Conservation (phyloP, 768 basidiomycete genomes). For the Cyathus striatus region DNA sequence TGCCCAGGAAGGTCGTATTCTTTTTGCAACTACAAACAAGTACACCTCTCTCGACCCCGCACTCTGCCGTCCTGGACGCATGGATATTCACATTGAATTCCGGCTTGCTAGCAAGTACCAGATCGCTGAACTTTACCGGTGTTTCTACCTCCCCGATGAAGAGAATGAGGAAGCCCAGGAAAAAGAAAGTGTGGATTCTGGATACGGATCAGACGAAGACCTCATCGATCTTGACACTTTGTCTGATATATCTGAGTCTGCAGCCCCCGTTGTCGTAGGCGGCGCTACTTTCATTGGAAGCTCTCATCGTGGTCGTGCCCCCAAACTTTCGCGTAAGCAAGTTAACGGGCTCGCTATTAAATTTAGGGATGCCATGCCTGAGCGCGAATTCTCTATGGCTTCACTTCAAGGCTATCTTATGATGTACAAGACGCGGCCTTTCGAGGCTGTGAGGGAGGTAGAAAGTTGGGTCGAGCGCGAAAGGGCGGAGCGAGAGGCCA, state of each 20-base stretch:
- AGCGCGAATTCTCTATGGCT: conserved; percentile 45
- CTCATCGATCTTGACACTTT: conserved; percentile 11
- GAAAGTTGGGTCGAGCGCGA: conserved; percentile 48
- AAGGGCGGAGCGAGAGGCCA: conserved; percentile 17
- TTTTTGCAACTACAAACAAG: conserved; percentile 74
- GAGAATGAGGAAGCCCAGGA: conserved; percentile 11
- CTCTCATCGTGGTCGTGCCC: conserved; percentile 29
- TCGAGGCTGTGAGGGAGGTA: conserved; percentile 44
- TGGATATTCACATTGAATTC: conserved; percentile 79
- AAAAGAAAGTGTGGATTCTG: conserved; percentile 12
- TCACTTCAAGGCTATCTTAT: conserved; percentile 59
- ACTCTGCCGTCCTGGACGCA: conserved; percentile 70
- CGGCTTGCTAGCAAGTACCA: conserved; percentile 69
- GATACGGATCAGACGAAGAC: conserved; percentile 16
- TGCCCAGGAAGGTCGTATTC: conserved; percentile 77
- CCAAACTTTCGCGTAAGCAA: conserved; percentile 32
- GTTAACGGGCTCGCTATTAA: conserved; percentile 42
- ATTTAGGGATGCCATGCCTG: conserved; percentile 52
- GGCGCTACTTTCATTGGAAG: conserved; percentile 4
- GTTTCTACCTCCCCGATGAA: conserved; percentile 55
- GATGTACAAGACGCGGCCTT: conserved; percentile 57
- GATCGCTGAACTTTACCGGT: conserved; percentile 56
- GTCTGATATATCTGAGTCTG: neutral
- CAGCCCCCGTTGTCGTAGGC: conserved; percentile 4
- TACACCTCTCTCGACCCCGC: conserved; percentile 68